Percentiles rank a stretch among this genome's conserved stretches.
Conservation (phyloP, 805 yeast genomes). For the Wickerhamiella parazyma region DNA sequence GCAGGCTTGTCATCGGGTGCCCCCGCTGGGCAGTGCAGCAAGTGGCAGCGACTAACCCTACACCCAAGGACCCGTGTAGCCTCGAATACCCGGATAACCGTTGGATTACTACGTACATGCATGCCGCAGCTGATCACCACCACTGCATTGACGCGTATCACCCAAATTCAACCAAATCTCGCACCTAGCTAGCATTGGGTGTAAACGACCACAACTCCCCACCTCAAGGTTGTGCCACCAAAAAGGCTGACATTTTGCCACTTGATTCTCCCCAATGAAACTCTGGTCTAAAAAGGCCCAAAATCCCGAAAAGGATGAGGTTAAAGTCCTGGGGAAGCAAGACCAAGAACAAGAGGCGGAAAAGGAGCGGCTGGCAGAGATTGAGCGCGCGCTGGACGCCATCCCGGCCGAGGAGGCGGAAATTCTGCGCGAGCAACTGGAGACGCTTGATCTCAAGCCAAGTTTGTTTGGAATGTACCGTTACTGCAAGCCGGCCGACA, state of each 20-base stretch:
- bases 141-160: too few species aligned
- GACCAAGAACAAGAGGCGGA: not conserved
- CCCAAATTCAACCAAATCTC: too few species aligned
- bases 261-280: not conserved
- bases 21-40: too few species aligned
- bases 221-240: not conserved
- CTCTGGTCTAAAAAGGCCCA: not conserved
- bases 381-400: conserved; percentile 13
- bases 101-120: too few species aligned
- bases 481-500: conserved; percentile 25
- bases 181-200: too few species aligned
- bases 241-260: not conserved
- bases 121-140: too few species aligned
- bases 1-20: too few species aligned
- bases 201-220: too few species aligned
- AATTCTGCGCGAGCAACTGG: conserved; percentile 25
- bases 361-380: not conserved
- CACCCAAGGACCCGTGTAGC: too few species aligned
- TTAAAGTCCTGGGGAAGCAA: not conserved
- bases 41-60: too few species aligned
- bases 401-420: conserved; percentile 22
- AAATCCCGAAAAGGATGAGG: not conserved
- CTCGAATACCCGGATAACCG: too few species aligned
- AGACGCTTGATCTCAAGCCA: conserved; percentile 16
- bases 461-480: conserved; percentile 24